Base-by-base conservation (phyloP, 2,329 filamentous ascomycete genomes). In the Alternaria sp. region DNA sequence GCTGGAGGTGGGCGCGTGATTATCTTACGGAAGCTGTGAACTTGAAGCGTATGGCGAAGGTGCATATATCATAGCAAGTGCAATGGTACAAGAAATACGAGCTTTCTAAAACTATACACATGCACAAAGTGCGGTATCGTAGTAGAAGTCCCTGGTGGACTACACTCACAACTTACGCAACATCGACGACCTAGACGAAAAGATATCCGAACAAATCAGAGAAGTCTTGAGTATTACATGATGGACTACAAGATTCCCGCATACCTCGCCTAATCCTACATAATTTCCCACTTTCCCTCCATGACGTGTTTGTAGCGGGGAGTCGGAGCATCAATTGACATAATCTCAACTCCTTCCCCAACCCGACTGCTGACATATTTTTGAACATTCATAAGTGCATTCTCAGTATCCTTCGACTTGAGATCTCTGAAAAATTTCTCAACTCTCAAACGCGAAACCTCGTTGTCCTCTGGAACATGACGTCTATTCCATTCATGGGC, bases 1-100 rank as follows among this genome's bases (percentile, higher is more conserved):
- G 61, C 65, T 6, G 71, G 70, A 28, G 69, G 68, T 21, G 72
- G 70, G 11, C 57, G 58, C 1, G 54, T 74, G 3, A 8, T 75
- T 6, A 41, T 61, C 14, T 6, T 61, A 11, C 53, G 58, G 8
- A 61, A 61, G 15, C 15, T 57, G 14, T 61, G 41, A 60, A 2
- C 2, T 30, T 2, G 6, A 9, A 9, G 7, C 0, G 9, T 15
- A 30, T 20, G 3, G 8, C 10, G 11, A 50, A 2, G 11, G n/a
- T 46, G 44, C 14, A 46, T 46, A 3, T 10, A 18, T 5, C 9
- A 11, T 4, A 41, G 33, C 7, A 37, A 37, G 4, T 41, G 37
- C 2, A n/a, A n/a, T 5, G 15, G 8, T n/a, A n/a, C 15, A 41
- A n/a, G 0, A 10, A 0, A 7, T n/a, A n/a, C 4, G 8, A 5